Evolutionary conservation across 1,284 basidiomycete species (phyloP).

Genomic region (Cerioporus squamosus): DNA sequence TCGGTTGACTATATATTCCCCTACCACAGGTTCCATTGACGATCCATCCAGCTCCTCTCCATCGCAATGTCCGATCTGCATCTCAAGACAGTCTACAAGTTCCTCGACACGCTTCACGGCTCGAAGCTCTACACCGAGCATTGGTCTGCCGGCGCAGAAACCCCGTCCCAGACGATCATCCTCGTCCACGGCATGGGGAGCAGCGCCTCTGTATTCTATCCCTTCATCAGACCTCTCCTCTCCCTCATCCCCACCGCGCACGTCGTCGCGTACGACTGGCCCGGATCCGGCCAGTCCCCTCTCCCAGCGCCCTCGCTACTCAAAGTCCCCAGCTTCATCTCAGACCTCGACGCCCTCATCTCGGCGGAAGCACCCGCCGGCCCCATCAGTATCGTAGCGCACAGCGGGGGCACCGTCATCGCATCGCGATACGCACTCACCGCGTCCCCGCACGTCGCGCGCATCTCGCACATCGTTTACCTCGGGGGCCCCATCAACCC

Average conservation of each 20-base stretch:
- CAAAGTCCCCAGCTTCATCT: background rate
- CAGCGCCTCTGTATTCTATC: constrained; percentile 3
- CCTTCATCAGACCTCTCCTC: constrained; percentile 9
- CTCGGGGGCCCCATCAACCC: constrained; percentile 2
- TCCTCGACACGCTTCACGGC: constrained; percentile 1
- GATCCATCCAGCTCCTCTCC: background rate
- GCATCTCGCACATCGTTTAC: constrained; percentile 5
- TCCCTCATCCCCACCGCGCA: background rate
- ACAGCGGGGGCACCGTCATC: constrained; percentile 16
- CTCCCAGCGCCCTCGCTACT: background rate
- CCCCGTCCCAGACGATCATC: background rate
- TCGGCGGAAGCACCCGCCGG: constrained; percentile 3
- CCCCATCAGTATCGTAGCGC: constrained; percentile 8
- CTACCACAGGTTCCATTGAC: background rate
- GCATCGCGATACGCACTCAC: constrained; percentile 4
- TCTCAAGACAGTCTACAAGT: background rate
- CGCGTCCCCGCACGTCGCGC: background rate
- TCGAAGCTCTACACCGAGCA: constrained; percentile 16
- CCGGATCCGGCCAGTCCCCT: constrained; percentile 7
- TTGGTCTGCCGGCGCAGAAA: background rate
- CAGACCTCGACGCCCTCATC: constrained; percentile 16
- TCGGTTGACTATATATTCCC: no score
- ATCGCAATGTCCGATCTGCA: background rate
- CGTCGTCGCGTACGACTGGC: constrained; percentile 10
- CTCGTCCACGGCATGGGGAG: constrained; percentile 9